Evolutionary conservation across 1,284 basidiomycete genomes (phyloP).

Genomic region (Apiotrichum mycotoxinovorans): DNA sequence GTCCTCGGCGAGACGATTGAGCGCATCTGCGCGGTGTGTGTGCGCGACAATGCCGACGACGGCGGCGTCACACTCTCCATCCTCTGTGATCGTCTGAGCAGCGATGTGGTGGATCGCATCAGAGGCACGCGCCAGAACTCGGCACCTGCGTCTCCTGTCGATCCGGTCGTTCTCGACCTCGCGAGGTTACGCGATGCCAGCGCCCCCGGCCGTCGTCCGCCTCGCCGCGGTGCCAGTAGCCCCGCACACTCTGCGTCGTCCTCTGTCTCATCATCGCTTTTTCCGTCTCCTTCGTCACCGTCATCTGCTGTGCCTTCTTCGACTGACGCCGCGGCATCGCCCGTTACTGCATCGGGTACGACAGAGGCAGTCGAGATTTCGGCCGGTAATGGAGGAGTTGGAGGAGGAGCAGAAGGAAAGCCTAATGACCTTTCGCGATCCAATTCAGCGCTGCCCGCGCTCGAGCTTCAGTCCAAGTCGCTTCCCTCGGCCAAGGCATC

Average conservation of each 20-base stretch:
- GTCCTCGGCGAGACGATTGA: slow-evolving; percentile 29
- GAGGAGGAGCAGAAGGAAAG: too few species aligned
- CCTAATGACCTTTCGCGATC: background rate
- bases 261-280: background rate
- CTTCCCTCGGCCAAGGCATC: slow-evolving; percentile 28
- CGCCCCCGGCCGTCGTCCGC: background rate
- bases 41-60: slow-evolving; percentile 8
- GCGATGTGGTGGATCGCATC: slow-evolving; percentile 1
- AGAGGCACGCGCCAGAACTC: background rate
- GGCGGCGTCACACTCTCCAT: background rate
- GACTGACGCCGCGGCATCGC: background rate
- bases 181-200: background rate
- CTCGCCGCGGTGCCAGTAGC: background rate
- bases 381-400: too few species aligned
- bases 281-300: too few species aligned
- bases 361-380: too few species aligned
- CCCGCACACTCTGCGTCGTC: background rate
- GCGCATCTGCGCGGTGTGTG: slow-evolving; percentile 36
- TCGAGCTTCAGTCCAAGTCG: slow-evolving; percentile 22
- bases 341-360: background rate
- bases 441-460: background rate
- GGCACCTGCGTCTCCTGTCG: background rate
- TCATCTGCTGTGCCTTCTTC: background rate
- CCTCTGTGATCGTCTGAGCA: slow-evolving; percentile 9
- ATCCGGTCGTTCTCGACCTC: slow-evolving; percentile 3